A percentile compares a stretch with the other conserved stretches of the same genome.
Conservation (phyloP, 116 monocot genomes). For the Cymodocea nodosa region DNA sequence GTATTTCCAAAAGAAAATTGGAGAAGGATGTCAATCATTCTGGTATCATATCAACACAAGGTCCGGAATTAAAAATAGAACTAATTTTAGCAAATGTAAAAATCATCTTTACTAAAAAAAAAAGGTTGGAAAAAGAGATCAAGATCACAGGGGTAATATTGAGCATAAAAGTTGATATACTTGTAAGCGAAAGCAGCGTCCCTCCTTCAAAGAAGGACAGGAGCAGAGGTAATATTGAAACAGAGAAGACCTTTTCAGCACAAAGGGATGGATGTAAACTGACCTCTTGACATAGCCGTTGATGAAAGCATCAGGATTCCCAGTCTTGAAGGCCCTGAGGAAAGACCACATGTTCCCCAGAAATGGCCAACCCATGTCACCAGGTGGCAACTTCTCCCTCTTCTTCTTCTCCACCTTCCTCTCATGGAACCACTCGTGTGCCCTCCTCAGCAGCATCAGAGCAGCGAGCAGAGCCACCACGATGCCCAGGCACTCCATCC, state of each 20-base stretch:
- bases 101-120: no score
- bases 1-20: no score
- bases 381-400: conserved; percentile 51
- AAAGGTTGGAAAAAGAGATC: no score
- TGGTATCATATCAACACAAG: no score
- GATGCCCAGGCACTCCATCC: conserved; percentile 2
- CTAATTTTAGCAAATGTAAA: no score
- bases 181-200: no score
- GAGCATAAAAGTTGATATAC: no score
- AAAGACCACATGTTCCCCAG: conserved; percentile 84
- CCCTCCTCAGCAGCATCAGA: conserved; percentile 7
- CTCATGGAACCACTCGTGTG: conserved; percentile 39
- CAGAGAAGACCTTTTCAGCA: no score
- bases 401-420: conserved; percentile 16
- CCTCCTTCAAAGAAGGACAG: not conserved
- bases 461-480: conserved; percentile 5
- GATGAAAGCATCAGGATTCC: conserved; percentile 68
- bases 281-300: conserved; percentile 44
- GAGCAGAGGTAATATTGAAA: no score
- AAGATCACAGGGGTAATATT: no score
- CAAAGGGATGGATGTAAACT: not conserved
- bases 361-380: conserved; percentile 74
- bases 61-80: no score
- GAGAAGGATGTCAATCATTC: no score
- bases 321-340: conserved; percentile 71